Evolutionary conservation across 306 rosid species (phyloP).

Genomic region (Vigna mungo): DNA sequence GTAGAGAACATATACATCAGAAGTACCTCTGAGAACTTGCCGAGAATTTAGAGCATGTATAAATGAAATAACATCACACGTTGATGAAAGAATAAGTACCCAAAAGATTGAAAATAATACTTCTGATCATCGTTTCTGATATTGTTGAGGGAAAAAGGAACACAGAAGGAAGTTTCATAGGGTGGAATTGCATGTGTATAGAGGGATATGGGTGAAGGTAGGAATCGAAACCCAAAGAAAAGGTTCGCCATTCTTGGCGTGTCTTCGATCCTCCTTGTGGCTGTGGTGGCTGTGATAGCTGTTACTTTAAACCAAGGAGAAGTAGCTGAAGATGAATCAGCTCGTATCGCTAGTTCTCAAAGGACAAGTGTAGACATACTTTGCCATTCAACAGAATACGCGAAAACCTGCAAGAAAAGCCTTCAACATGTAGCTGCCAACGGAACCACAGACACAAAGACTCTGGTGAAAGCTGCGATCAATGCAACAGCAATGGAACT

Average conservation of each 20-base stretch:
- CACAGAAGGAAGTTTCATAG: background rate
- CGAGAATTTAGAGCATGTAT: background rate
- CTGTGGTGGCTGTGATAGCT: conserved; percentile 29
- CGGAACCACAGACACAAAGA: conserved; percentile 49
- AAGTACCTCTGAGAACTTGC: background rate
- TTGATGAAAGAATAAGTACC: conserved; percentile 16
- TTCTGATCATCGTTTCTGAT: background rate
- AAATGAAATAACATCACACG: conserved; percentile 18
- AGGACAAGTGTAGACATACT: conserved; percentile 46
- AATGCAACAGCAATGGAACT: conserved; percentile 44
- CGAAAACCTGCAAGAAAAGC: conserved; percentile 57
- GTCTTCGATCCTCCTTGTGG: conserved; percentile 47
- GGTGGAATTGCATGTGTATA: background rate
- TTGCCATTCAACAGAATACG: conserved; percentile 67
- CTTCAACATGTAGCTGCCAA: conserved; percentile 17
- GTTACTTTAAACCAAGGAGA: background rate
- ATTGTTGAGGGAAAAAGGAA: background rate
- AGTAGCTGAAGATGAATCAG: too few species aligned
- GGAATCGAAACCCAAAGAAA: background rate
- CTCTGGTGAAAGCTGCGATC: conserved; percentile 58
- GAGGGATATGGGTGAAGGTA: conserved; percentile 16
- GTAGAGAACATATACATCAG: background rate
- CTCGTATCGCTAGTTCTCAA: conserved; percentile 6
- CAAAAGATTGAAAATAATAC: background rate
- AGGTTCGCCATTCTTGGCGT: conserved; percentile 32